These are phyloP conservation scores for Heterobasidion irregulare DNA, from an alignment of 1,284 basidiomycete species.

Conservation along the genomic window DNA sequence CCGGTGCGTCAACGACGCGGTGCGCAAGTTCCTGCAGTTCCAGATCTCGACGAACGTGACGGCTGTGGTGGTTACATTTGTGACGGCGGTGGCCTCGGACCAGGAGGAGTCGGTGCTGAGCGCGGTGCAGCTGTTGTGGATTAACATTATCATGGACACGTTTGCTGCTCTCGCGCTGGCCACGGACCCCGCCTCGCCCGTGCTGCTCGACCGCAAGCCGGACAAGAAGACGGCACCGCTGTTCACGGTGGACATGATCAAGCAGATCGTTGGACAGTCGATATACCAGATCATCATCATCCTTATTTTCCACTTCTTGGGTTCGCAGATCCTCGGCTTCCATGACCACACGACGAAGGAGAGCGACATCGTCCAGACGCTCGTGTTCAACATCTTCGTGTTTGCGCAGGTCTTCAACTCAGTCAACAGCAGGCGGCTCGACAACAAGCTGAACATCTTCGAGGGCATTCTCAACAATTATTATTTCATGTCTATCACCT, in stretches of 20 bases:
- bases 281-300: constrained; percentile 82
- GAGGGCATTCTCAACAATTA: constrained; percentile 75
- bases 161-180: constrained; percentile 96
- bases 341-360: constrained; percentile 26
- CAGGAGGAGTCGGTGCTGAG: constrained; percentile 81
- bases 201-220: constrained; percentile 83
- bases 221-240: constrained; percentile 84
- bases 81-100: constrained; percentile 78
- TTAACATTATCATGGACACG: constrained; percentile 97
- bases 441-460: constrained; percentile 85
- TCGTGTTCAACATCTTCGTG: constrained; percentile 96
- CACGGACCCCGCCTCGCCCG: constrained; percentile 85
- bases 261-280: constrained; percentile 91
- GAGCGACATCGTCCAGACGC: constrained; percentile 62
- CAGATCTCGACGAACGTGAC: constrained; percentile 96
- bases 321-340: constrained; percentile 63
- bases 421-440: constrained; percentile 84
- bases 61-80: constrained; percentile 90
- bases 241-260: constrained; percentile 89
- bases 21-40: constrained; percentile 97
- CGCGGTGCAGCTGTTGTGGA: constrained; percentile 95
- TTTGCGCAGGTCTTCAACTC: constrained; percentile 97
- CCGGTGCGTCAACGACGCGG: constrained; percentile 95
- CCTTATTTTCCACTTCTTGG: constrained; percentile 87
- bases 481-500: constrained; percentile 85